phyloP scores from a whole-genome alignment of 176 grass and related monocot species.

The Bromus sterilis region DNA sequence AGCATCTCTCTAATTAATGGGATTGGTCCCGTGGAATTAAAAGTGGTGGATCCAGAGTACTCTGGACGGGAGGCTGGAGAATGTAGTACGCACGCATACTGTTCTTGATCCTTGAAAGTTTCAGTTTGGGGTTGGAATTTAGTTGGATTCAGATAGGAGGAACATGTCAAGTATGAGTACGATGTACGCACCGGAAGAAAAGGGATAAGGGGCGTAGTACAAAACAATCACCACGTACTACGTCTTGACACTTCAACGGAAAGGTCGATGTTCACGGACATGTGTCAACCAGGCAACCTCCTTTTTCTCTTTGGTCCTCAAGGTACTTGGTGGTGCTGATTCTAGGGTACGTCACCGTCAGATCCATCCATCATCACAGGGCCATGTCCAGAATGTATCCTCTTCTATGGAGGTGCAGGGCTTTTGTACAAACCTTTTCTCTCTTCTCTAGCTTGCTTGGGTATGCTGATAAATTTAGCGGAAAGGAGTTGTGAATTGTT shows the following conservation, averaged over 20 bases:
- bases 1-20: background rate
- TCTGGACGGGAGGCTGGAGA: background rate
- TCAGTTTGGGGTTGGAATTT: background rate
- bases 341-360: constrained; percentile 1
- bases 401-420: background rate
- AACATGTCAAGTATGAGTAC: background rate
- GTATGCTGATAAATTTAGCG: background rate
- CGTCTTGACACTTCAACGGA: constrained; percentile 18
- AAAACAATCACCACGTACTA: background rate
- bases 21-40: background rate
- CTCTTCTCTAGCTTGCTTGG: background rate
- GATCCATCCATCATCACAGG: background rate
- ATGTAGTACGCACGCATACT: background rate
- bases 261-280: constrained; percentile 13
- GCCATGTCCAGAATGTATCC: background rate
- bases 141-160: background rate
- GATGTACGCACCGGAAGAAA: background rate
- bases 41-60: background rate
- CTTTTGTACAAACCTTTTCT: background rate
- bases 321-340: constrained; percentile 16
- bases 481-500: no score
- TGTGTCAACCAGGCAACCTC: constrained; percentile 10
- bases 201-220: background rate
- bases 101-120: background rate
- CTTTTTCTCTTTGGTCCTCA: background rate